phyloP scores from a whole-genome alignment of 2,329 filamentous ascomycete species.

The Chaetomium strumarium region DNA sequence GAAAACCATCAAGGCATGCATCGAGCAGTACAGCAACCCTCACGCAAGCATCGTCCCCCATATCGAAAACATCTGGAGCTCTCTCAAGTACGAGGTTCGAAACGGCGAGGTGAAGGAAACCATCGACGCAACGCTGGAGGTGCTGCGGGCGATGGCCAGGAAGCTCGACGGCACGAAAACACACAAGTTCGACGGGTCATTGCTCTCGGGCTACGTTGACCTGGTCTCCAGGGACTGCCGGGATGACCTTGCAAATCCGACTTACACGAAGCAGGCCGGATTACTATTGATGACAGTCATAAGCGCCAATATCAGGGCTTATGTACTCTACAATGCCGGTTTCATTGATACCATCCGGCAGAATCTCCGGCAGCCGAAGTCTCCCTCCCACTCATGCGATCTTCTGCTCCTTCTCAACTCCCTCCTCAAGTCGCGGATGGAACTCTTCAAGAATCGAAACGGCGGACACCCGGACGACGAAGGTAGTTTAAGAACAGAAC shows the following conservation, averaged over 20 bases:
- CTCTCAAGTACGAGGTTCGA: constrained; percentile 58
- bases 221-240: constrained; percentile 48
- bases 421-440: constrained; percentile 41
- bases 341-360: constrained; percentile 44
- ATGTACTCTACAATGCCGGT: constrained; percentile 41
- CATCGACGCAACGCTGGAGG: constrained; percentile 50
- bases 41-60: constrained; percentile 44
- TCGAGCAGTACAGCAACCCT: constrained; percentile 43
- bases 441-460: constrained; percentile 30
- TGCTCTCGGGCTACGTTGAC: constrained; percentile 36
- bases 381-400: constrained; percentile 45
- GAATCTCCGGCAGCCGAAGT: constrained; percentile 46
- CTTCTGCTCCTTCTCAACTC: constrained; percentile 47
- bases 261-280: constrained; percentile 48
- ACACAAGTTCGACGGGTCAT: constrained; percentile 20
- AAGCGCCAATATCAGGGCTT: constrained; percentile 43
- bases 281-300: constrained; percentile 47
- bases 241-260: constrained; percentile 47
- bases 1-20: constrained; percentile 48
- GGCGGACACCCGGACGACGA: constrained; percentile 30
- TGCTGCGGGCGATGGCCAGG: constrained; percentile 44
- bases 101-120: constrained; percentile 55
- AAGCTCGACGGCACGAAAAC: constrained; percentile 35
- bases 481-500: constrained; percentile 33
- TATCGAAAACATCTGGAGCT: constrained; percentile 48